These are phyloP conservation scores for Hypoxylon intermedium DNA, from an alignment of 495 filamentous ascomycete species.

Conservation along the genomic window DNA sequence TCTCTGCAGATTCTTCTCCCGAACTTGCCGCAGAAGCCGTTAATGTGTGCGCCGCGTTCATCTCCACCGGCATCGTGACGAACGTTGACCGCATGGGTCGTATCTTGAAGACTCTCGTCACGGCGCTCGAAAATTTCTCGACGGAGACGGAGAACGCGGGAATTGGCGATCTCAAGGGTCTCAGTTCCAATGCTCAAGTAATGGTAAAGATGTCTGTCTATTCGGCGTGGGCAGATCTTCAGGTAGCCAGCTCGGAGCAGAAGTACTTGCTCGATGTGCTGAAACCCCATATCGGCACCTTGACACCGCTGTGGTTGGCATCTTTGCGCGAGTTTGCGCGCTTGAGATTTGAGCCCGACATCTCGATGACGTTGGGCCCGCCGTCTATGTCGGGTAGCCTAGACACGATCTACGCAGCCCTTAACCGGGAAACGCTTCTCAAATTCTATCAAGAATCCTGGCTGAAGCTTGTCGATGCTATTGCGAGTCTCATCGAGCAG, in stretches of 20 bases:
- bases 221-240: constrained; percentile 98
- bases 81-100: constrained; percentile 98
- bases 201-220: constrained; percentile 98
- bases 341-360: constrained; percentile 93
- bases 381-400: constrained; percentile 76
- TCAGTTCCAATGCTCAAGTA: constrained; percentile 94
- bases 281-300: constrained; percentile 83
- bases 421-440: constrained; percentile 91
- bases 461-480: constrained; percentile 95
- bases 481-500: constrained; percentile 95
- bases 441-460: constrained; percentile 98
- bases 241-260: constrained; percentile 94
- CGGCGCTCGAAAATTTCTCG: constrained; percentile 90
- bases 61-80: constrained; percentile 95
- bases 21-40: constrained; percentile 94
- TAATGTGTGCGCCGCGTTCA: constrained; percentile 96
- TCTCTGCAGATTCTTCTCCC: constrained; percentile 93
- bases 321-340: constrained; percentile 93
- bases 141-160: constrained; percentile 81
- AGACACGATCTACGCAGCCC: constrained; percentile 88
- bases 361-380: constrained; percentile 83
- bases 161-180: constrained; percentile 90
- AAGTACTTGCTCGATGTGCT: constrained; percentile 87
- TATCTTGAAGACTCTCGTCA: constrained; percentile 90
- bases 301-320: constrained; percentile 92